phyloP scores from a whole-genome alignment of 2,329 filamentous ascomycete genomes.

The Alternaria ethzedia region DNA sequence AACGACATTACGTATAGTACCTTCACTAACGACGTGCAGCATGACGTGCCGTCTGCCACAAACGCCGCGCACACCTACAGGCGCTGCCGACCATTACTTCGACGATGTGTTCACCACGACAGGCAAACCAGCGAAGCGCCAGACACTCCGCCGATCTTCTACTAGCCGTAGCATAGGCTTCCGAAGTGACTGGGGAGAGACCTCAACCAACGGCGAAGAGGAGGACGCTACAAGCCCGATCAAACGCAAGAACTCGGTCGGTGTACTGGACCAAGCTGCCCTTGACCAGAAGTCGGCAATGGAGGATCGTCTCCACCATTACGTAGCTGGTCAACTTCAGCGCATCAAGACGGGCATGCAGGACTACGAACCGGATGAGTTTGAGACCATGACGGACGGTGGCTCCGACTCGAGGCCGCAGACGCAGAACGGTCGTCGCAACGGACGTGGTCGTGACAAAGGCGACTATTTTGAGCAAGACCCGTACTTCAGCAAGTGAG shows the following conservation, averaged over 20 bases:
- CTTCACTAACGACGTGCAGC: slow-evolving; percentile 52
- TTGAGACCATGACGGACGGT: slow-evolving; percentile 63
- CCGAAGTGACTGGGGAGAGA: slow-evolving; percentile 73
- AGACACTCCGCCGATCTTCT: slow-evolving; percentile 75
- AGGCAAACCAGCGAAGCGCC: slow-evolving; percentile 52
- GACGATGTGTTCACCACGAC: slow-evolving; percentile 79
- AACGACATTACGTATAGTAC: neutral
- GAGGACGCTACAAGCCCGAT: slow-evolving; percentile 39
- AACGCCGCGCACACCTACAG: slow-evolving; percentile 85
- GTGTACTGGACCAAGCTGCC: slow-evolving; percentile 61
- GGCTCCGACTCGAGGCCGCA: slow-evolving; percentile 26
- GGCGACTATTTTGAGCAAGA: slow-evolving; percentile 41
- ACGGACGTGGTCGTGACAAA: slow-evolving; percentile 24
- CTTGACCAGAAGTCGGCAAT: slow-evolving; percentile 45
- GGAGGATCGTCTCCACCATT: slow-evolving; percentile 73
- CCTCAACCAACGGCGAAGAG: slow-evolving; percentile 44
- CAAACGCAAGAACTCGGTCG: slow-evolving; percentile 56
- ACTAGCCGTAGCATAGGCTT: slow-evolving; percentile 83
- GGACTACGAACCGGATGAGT: slow-evolving; percentile 65
- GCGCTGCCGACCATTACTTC: slow-evolving; percentile 90
- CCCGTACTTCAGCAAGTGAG: slow-evolving; percentile 33
- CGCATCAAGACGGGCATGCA: slow-evolving; percentile 69
- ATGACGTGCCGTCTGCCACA: slow-evolving; percentile 64
- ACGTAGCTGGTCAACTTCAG: slow-evolving; percentile 81
- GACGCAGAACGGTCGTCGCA: slow-evolving; percentile 31